Base-by-base conservation (phyloP, 2,329 filamentous ascomycete species). In the Fusarium haematococcum region DNA sequence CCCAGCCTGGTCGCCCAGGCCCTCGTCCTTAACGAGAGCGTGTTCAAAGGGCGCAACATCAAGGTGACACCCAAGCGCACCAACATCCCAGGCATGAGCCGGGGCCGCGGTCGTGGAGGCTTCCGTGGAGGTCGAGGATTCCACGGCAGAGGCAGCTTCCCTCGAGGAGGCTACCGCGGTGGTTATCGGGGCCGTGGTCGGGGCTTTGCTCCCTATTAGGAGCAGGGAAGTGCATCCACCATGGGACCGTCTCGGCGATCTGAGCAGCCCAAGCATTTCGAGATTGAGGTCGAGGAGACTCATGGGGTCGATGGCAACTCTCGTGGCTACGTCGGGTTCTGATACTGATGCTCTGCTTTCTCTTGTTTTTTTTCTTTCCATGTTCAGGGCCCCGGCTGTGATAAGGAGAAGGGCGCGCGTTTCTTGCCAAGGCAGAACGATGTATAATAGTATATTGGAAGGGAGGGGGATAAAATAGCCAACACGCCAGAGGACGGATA, bases 11-110 rank as follows among this genome's bases (percentile, higher is more conserved):
- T 99, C 73, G 95, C 94, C 57, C 94, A 97, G 83, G 97, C 97
- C 30, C 89, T 99, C 70, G 95, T 98, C 45, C 88, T 99, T 67
- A 98, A 99, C 83, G 97, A 99, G 85, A 98, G 95, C 83, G 89
- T 97, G 67, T 98, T 99, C 86, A 95, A 97, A 80, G 95, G 95
- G 73, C 91, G 97, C 80, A 97, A 97, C 83, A 91, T 99, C 83
- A 99, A 99, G 91, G 97, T 98, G 81, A 86, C 86, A 10, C 96
- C 97, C 37, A 99, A 99, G 88, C 93, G 97, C 71, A 99, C 97
- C 78, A 99, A 99, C 82, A 88, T 99, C 63, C 97, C 97, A 2
- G 97, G 97, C 70, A 96, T 99, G 95, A 93, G 90, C 77, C 91
- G 96, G 74, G 95, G 35, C 25, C 25, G 57, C 27, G 37, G 43